Evolutionary conservation across 2,329 filamentous ascomycete species (phyloP).

Genomic region (Sphaerostilbella broomeana): DNA sequence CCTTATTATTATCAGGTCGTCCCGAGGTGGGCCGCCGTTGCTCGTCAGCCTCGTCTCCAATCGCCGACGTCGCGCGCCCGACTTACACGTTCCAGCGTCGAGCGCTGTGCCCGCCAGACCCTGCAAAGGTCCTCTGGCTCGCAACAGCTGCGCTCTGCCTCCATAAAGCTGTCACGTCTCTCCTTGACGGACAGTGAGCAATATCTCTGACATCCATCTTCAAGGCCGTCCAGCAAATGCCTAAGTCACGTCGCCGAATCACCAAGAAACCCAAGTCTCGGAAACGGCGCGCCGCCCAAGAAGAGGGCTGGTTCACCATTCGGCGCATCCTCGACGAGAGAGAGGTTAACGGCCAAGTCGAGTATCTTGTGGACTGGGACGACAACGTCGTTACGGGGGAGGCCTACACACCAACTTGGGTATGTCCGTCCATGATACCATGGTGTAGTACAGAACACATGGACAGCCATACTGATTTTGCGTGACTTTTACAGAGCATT

Average conservation of each 20-base stretch:
- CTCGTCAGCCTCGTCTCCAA: conserved; percentile 16
- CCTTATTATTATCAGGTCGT: conserved; percentile 7
- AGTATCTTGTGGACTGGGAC: conserved; percentile 36
- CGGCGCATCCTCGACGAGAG: conserved; percentile 31
- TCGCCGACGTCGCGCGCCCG: conserved; percentile 23
- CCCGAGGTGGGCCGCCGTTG: conserved; percentile 11
- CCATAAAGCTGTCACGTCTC: conserved; percentile 4
- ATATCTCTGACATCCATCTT: too few species aligned
- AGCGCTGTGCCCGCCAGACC: conserved; percentile 23
- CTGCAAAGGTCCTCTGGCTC: conserved; percentile 18
- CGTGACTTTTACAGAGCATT: conserved; percentile 16
- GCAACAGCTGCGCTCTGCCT: conserved; percentile 6
- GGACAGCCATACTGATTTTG: conserved; percentile 16
- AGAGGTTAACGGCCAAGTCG: conserved; percentile 17
- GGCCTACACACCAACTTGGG: conserved; percentile 29
- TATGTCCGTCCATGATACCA: conserved; percentile 15
- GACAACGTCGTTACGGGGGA: conserved; percentile 27
- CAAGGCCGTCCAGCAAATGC: conserved; percentile 33
- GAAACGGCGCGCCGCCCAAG: conserved; percentile 15
- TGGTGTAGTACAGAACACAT: too few species aligned
- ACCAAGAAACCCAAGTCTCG: conserved; percentile 17
- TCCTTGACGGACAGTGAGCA: conserved; percentile 2
- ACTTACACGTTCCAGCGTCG: conserved; percentile 28
- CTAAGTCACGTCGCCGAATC: conserved; percentile 21
- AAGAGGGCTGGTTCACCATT: conserved; percentile 29